Conservation (phyloP, 345 rosid species). For the Populus ilicifolia region DNA sequence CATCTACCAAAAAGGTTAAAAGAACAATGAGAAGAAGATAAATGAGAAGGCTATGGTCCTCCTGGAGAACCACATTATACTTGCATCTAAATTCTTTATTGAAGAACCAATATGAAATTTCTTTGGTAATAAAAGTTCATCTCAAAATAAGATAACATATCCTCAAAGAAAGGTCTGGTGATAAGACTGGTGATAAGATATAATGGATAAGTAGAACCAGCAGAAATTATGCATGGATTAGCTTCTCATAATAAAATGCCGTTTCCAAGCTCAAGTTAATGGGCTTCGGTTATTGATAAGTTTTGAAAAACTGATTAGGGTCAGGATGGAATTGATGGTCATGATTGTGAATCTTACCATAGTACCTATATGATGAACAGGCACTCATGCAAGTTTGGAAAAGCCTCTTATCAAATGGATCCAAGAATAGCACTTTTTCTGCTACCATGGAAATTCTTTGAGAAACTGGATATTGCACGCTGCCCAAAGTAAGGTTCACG, state of each 20-base stretch:
- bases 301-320: background rate
- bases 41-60: background rate
- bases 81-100: background rate
- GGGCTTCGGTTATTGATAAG: background rate
- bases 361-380: constrained; percentile 63
- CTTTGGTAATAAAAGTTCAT: background rate
- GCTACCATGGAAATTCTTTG: constrained; percentile 59
- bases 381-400: constrained; percentile 55
- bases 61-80: background rate
- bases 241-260: background rate
- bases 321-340: background rate
- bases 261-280: background rate
- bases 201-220: background rate
- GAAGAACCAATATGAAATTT: background rate
- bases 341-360: constrained; percentile 1
- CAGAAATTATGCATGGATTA: background rate
- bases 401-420: constrained; percentile 76
- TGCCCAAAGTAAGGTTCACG: constrained; percentile 67
- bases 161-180: background rate
- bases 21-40: background rate
- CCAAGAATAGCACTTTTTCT: constrained; percentile 59
- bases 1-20: background rate
- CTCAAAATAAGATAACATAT: background rate
- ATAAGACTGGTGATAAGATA: background rate
- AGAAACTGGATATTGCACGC: constrained; percentile 54